Evolutionary conservation across 441 rosid genomes (phyloP).

Genomic region (Hura crepitans): DNA sequence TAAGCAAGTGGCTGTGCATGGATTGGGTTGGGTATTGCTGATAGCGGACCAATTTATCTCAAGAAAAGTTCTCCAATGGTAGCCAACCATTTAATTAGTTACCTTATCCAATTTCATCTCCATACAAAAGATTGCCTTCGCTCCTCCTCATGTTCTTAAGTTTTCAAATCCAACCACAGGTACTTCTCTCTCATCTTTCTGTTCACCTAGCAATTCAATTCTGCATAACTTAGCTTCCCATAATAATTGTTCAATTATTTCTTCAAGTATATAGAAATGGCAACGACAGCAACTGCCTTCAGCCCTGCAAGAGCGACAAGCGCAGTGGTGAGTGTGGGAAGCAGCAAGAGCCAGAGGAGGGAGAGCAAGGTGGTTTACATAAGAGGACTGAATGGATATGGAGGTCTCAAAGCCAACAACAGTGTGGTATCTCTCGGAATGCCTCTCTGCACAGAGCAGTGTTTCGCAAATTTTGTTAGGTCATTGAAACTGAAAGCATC

Average conservation of each 20-base stretch:
- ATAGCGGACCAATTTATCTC: not conserved
- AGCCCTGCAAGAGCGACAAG: constrained; percentile 28
- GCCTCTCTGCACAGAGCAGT: constrained; percentile 41
- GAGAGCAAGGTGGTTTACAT: constrained; percentile 35
- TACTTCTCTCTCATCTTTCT: not conserved
- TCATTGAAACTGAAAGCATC: constrained; percentile 38
- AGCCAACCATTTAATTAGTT: not conserved
- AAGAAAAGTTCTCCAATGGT: not conserved
- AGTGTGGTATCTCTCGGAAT: constrained; percentile 45
- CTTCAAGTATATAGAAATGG: constrained; percentile 28
- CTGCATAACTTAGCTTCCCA: too few relatives aligned
- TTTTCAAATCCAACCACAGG: not conserved
- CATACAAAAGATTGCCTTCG: not conserved
- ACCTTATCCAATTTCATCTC: constrained; percentile 13
- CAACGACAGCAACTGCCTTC: constrained; percentile 35
- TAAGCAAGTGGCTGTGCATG: constrained; percentile 1
- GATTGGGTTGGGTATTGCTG: not conserved
- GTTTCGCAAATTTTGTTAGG: constrained; percentile 45
- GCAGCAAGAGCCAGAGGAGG: constrained; percentile 28
- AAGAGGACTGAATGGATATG: constrained; percentile 47
- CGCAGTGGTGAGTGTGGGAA: constrained; percentile 22
- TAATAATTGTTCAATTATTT: not conserved
- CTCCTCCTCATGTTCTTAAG: not conserved
- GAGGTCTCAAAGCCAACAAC: constrained; percentile 66
- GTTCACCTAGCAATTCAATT: not conserved